Conservation (phyloP, 352 stramenopile species). For the Phytophthora cactorum region DNA sequence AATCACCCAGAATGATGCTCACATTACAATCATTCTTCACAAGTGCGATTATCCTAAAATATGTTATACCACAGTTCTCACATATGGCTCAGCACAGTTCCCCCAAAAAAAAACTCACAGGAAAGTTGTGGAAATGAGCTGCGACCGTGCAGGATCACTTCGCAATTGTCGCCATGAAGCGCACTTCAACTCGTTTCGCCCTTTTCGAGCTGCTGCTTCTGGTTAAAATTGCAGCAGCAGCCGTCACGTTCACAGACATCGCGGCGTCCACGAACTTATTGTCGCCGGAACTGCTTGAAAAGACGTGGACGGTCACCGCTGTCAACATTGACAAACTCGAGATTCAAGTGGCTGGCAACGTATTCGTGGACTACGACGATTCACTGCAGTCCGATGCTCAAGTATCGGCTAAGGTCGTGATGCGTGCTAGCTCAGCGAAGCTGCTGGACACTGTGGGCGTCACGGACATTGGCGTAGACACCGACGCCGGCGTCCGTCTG, state of each 20-base stretch:
- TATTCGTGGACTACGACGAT: constrained; percentile 49
- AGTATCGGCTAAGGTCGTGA: constrained; percentile 35
- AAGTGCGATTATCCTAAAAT: not conserved
- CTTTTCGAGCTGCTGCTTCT: constrained; percentile 7
- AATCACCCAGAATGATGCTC: constrained; percentile 13
- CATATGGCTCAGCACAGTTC: not conserved
- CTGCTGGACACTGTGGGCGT: constrained; percentile 42
- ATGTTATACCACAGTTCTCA: not conserved
- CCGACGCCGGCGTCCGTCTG: constrained; percentile 32
- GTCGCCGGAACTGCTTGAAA: constrained; percentile 22
- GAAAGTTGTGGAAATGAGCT: not conserved
- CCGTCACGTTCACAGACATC: constrained; percentile 16
- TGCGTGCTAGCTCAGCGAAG: constrained; percentile 29
- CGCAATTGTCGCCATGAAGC: constrained; percentile 10
- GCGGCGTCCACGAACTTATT: constrained; percentile 8
- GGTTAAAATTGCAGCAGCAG: not conserved
- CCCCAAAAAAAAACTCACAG: not conserved
- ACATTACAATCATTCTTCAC: constrained; percentile 6
- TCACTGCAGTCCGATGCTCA: constrained; percentile 24
- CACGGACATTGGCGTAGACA: constrained; percentile 9
- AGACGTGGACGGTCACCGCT: constrained; percentile 42
- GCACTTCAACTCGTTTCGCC: not conserved
- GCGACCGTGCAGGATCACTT: constrained; percentile 9
- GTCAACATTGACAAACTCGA: constrained; percentile 30
- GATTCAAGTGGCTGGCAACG: constrained; percentile 40